These are phyloP conservation scores for Chlamydomonas reinhardtii DNA, from an alignment of 163 green algal genomes.

Conservation along the genomic window DNA sequence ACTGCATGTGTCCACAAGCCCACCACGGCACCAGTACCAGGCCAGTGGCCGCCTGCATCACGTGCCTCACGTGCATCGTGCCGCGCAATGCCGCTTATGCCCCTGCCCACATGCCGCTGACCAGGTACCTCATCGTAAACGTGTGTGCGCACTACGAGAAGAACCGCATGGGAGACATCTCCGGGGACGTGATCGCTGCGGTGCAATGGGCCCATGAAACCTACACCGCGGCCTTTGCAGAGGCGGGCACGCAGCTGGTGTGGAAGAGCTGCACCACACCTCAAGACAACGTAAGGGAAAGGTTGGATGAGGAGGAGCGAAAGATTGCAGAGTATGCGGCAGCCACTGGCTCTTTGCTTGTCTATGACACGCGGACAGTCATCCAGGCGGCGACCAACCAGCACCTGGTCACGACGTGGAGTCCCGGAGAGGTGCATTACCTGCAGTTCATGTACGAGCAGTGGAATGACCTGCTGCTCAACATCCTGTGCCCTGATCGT, in stretches of 20 bases:
- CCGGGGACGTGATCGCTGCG: neutral
- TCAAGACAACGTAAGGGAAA: neutral
- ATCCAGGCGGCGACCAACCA: neutral
- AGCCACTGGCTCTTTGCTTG: neutral
- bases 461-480: constrained; percentile 13
- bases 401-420: neutral
- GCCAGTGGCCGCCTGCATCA: too few species aligned
- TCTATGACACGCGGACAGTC: neutral
- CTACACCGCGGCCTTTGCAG: neutral
- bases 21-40: too few species aligned
- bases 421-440: neutral
- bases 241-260: neutral
- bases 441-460: constrained; percentile 1
- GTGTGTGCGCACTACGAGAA: neutral
- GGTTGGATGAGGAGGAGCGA: neutral
- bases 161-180: neutral
- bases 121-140: neutral
- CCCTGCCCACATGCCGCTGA: too few species aligned
- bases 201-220: too few species aligned
- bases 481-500: neutral
- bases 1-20: too few species aligned
- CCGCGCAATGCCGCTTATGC: too few species aligned
- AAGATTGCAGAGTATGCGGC: neutral
- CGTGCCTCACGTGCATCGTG: too few species aligned
- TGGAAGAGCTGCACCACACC: constrained; percentile 30